Base-by-base conservation (phyloP, 139 green algal genomes). In the Ulvella scutata region DNA sequence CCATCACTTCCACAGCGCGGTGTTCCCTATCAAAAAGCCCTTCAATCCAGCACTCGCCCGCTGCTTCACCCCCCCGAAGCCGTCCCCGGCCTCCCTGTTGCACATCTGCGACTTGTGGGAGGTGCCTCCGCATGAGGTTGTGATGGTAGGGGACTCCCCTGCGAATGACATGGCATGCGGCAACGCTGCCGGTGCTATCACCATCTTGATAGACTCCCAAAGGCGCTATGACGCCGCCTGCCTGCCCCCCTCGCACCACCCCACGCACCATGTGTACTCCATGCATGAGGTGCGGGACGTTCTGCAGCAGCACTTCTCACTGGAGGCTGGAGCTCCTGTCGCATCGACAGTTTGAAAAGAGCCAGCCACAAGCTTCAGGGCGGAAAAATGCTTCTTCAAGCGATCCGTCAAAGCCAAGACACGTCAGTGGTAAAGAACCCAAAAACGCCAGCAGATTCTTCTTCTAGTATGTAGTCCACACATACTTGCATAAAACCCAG, bases 101-200 rank as follows among this genome's bases (percentile, higher is more conserved):
- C 88, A 96, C 83, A 95, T 96, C 61, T 90, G 86, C 31, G 33
- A 87, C 26, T 59, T 75, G 13, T 96, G 91, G 91, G 81, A 85
- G 4, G 78, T 94, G 20, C 20, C 39, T 1, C 73, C 86, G 2
- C 28, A 43, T 0, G 76, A 94, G 77, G 74, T 88, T n/a, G 73
- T 95, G 13, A 95, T 96, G 85, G 79, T 96, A 28, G 91, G 91
- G 0, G 91, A 96, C 82, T 86, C 73, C 4, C 79, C 86, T 23
- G 91, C 90, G 61, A 62, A 82, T 60, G 78, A 79, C 37, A 62
- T 82, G 0, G 78, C 76, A 7, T 79, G 62, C 35, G 74, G 78
- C 39, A 93, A 89, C 31, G 73, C 87, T 10, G 90, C 90, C 3
- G 90, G 90, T 3, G 81, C 89, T 23, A 4, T 88, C 20, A 96